A percentile compares a stretch with the other conserved stretches of the same genome.
These are phyloP conservation scores for Gyromitra esculenta DNA, from an alignment of 2,329 filamentous ascomycete species.

Conservation along the genomic window DNA sequence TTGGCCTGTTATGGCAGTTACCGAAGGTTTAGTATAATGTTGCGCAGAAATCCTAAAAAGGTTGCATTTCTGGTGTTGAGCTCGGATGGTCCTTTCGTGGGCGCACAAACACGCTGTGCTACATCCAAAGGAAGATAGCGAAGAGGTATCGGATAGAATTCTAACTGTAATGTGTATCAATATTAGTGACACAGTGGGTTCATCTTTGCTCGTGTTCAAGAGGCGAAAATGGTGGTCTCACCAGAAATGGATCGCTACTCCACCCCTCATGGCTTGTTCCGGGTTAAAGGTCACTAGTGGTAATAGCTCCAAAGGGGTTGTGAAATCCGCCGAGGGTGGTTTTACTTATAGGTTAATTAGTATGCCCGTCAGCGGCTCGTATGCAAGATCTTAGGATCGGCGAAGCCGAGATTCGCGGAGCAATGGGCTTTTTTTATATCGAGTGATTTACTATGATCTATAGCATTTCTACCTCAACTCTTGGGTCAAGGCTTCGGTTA, in stretches of 20 bases:
- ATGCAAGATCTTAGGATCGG: background rate
- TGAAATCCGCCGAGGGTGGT: background rate
- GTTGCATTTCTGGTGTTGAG: background rate
- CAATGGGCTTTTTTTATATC: background rate
- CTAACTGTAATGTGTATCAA: background rate
- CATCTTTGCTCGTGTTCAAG: background rate
- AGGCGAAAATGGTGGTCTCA: background rate
- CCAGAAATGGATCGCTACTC: background rate
- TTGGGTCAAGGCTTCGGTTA: background rate
- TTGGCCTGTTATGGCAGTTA: background rate
- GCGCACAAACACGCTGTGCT: background rate
- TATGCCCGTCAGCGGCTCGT: constrained; percentile 14
- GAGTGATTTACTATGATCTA: constrained; percentile 35
- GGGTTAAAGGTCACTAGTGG: background rate
- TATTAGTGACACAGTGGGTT: background rate
- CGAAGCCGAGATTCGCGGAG: constrained; percentile 3
- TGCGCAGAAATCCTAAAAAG: constrained; percentile 1
- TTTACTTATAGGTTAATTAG: background rate
- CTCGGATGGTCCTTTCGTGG: background rate
- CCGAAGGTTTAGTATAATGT: background rate
- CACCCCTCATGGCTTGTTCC: background rate
- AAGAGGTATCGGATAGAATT: background rate
- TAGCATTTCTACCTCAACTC: background rate
- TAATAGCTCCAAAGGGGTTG: background rate
- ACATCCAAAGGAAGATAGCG: constrained; percentile 1